Evolutionary conservation across 441 rosid species (phyloP).

Genomic region (Jatropha multifida): DNA sequence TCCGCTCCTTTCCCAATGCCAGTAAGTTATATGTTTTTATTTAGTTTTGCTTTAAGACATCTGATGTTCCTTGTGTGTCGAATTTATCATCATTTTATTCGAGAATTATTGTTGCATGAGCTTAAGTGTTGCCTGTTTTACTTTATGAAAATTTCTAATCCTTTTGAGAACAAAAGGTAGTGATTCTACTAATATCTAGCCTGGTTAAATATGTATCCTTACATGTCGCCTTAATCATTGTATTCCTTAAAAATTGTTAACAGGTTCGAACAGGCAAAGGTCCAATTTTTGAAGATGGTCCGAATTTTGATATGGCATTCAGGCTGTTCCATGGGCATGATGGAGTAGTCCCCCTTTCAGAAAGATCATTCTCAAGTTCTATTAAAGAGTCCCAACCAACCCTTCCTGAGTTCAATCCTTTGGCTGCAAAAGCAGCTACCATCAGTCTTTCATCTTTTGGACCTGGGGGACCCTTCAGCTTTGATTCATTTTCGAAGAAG

Average conservation of each 20-base stretch:
- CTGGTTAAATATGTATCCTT: neutral
- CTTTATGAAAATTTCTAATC: too few relatives aligned
- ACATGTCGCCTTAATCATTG: neutral
- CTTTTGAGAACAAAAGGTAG: neutral
- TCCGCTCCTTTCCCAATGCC: constrained; percentile 49
- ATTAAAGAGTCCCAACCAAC: constrained; percentile 34
- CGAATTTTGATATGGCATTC: constrained; percentile 66
- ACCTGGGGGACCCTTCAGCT: constrained; percentile 58
- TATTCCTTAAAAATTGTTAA: neutral
- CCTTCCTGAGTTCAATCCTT: constrained; percentile 55
- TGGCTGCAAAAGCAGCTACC: constrained; percentile 62
- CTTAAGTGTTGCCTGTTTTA: too few relatives aligned
- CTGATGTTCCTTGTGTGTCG: neutral
- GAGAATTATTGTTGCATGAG: too few relatives aligned
- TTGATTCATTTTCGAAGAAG: constrained; percentile 52
- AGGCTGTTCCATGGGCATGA: constrained; percentile 79
- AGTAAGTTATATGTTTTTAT: constrained; percentile 33
- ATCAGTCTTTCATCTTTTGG: constrained; percentile 67
- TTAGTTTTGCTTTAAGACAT: neutral
- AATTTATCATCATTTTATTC: neutral
- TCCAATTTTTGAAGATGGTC: constrained; percentile 91
- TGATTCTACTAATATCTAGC: neutral
- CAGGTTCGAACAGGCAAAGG: constrained; percentile 59
- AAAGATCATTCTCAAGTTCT: constrained; percentile 29
- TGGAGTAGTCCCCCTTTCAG: constrained; percentile 82